Evolutionary conservation across 768 basidiomycete species (phyloP).

Genomic region (Mycena galopus): DNA sequence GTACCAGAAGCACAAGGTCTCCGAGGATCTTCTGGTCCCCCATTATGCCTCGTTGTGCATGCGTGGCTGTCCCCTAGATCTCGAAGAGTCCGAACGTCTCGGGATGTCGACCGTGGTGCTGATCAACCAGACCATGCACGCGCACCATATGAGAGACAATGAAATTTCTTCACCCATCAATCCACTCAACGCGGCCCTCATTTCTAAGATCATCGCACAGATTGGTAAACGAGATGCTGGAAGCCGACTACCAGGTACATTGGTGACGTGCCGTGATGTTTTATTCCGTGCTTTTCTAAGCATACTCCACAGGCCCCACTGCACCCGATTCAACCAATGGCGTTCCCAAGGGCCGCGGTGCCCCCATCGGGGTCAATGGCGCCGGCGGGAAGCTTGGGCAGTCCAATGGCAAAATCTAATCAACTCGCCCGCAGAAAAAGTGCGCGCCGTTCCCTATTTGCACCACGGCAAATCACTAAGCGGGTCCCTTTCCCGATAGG

Average conservation of each 20-base stretch:
- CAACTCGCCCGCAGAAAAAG: not conserved
- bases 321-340: not conserved
- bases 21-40: constrained; percentile 53
- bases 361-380: constrained; percentile 3
- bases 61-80: constrained; percentile 54
- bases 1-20: constrained; percentile 57
- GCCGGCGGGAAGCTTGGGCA: not conserved
- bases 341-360: not conserved
- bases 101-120: constrained; percentile 56
- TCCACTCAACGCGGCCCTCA: not conserved
- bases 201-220: constrained; percentile 3
- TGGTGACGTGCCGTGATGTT: not conserved
- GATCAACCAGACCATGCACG: constrained; percentile 31
- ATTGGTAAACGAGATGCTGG: not conserved
- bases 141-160: not conserved
- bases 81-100: constrained; percentile 60
- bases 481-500: not conserved
- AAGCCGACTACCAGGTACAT: constrained; percentile 4
- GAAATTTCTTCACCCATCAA: not conserved
- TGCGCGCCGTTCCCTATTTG: not conserved
- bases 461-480: not conserved
- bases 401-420: constrained; percentile 8
- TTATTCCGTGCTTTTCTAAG: not conserved
- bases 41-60: constrained; percentile 58
- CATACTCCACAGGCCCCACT: not conserved